phyloP scores from a whole-genome alignment of 202 grass and related monocot species.

The Brachypodium distachyon region DNA sequence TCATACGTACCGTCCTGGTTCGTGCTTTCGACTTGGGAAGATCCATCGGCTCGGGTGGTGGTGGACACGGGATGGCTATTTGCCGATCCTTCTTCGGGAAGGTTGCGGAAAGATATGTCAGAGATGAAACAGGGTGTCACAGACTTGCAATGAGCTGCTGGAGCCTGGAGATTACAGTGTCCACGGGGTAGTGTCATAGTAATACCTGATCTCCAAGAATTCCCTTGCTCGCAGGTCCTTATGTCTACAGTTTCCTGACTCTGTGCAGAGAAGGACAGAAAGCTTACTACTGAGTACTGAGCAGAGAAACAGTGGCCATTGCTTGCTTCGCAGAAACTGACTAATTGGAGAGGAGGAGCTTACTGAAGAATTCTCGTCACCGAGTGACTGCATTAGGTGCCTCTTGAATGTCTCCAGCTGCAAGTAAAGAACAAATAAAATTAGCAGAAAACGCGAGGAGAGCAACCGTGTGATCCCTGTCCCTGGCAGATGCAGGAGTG shows the following conservation, averaged over 20 bases:
- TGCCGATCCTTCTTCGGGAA: constrained; percentile 29
- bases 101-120: not conserved
- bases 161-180: too few relatives aligned
- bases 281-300: not conserved
- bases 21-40: constrained; percentile 14
- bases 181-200: too few relatives aligned
- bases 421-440: not conserved
- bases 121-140: not conserved
- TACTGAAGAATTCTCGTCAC: constrained; percentile 52
- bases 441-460: not conserved
- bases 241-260: constrained; percentile 74
- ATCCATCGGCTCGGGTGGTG: constrained; percentile 21
- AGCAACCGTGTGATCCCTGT: not conserved
- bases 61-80: constrained; percentile 27
- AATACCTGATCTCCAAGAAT: constrained; percentile 61
- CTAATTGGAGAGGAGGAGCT: constrained; percentile 15
- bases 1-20: constrained; percentile 48
- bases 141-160: too few relatives aligned
- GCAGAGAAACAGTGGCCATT: not conserved
- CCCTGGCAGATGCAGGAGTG: not conserved
- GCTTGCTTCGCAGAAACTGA: not conserved
- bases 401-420: constrained; percentile 89
- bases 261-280: not conserved
- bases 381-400: constrained; percentile 78
- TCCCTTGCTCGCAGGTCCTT: constrained; percentile 59